Conservation (phyloP, 2,329 filamentous ascomycete species). For the Cladosporium sphaerospermum region DNA sequence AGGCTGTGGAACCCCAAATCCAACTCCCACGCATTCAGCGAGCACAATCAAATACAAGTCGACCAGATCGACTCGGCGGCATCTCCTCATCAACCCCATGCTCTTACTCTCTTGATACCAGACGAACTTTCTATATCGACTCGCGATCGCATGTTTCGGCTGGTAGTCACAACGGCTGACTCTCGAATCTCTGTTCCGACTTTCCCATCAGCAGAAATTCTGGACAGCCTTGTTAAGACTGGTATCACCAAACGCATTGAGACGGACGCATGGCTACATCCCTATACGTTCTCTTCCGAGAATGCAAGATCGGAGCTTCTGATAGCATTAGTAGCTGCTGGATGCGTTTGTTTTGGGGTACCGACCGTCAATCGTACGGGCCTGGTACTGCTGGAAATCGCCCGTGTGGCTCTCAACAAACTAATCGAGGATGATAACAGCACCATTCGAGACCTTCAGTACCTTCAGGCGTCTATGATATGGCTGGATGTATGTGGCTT, state of each 20-base stretch:
- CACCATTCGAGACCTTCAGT: slow-evolving; percentile 19
- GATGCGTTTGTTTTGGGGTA: slow-evolving; percentile 30
- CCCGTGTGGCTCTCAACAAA: slow-evolving; percentile 24
- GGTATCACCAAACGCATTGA: slow-evolving; percentile 29
- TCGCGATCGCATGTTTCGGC: slow-evolving; percentile 28
- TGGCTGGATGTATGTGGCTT: slow-evolving; percentile 18
- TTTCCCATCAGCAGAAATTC: slow-evolving; percentile 27
- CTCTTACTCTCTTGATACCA: slow-evolving; percentile 23
- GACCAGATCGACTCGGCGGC: slow-evolving; percentile 26
- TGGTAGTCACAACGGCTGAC: slow-evolving; percentile 26
- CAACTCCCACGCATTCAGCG: slow-evolving; percentile 28
- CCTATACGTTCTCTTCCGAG: slow-evolving; percentile 26
- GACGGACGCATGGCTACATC: slow-evolving; percentile 31
- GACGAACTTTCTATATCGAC: slow-evolving; percentile 19
- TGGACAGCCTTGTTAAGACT: slow-evolving; percentile 29
- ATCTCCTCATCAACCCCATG: slow-evolving; percentile 26
- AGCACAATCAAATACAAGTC: slow-evolving; percentile 23
- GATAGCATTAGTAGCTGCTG: slow-evolving; percentile 26
- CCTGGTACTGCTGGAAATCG: slow-evolving; percentile 27
- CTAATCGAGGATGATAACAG: slow-evolving; percentile 28
- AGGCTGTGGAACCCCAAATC: slow-evolving; percentile 26
- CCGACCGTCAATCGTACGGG: slow-evolving; percentile 28
- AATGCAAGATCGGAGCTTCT: slow-evolving; percentile 23
- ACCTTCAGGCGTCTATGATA: slow-evolving; percentile 20
- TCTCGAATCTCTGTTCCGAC: slow-evolving; percentile 25